phyloP scores from a whole-genome alignment of 768 basidiomycete species.

The Lyophyllum shimeji region DNA sequence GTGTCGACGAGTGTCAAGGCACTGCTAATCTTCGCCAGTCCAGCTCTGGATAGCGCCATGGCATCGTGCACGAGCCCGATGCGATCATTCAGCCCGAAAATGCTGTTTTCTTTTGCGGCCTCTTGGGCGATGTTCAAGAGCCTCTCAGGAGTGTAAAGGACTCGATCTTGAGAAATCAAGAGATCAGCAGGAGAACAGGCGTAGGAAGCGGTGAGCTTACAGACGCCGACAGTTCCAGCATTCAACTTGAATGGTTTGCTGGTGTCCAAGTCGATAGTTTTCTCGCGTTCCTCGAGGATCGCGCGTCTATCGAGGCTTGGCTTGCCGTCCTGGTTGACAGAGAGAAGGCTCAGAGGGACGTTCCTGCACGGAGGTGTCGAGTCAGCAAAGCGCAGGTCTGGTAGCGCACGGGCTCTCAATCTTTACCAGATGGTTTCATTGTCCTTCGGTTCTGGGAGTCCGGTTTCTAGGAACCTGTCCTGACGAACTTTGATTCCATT shows the following conservation, averaged over 20 bases:
- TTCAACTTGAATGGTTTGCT: slow-evolving; percentile 87
- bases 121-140: slow-evolving; percentile 77
- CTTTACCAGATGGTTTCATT: slow-evolving; percentile 84
- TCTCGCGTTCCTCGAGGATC: slow-evolving; percentile 70
- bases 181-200: neutral
- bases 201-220: slow-evolving; percentile 44
- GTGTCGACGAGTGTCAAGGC: slow-evolving; percentile 71
- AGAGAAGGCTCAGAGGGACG: slow-evolving; percentile 74
- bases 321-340: slow-evolving; percentile 60
- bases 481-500: slow-evolving; percentile 80
- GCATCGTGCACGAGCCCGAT: slow-evolving; percentile 88
- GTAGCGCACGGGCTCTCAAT: neutral
- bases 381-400: neutral
- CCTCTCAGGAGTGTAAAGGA: slow-evolving; percentile 80
- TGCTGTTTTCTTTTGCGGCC: slow-evolving; percentile 52
- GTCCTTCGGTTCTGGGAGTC: slow-evolving; percentile 73
- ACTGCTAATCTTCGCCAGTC: slow-evolving; percentile 73
- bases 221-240: slow-evolving; percentile 85
- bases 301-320: slow-evolving; percentile 55
- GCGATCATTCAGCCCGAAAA: slow-evolving; percentile 81
- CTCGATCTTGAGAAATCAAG: slow-evolving; percentile 57
- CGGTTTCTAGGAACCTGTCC: slow-evolving; percentile 90
- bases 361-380: slow-evolving; percentile 47
- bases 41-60: slow-evolving; percentile 78
- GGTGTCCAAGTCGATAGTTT: slow-evolving; percentile 68